Conservation (phyloP, 83 land plant species). For the Picea abies region DNA sequence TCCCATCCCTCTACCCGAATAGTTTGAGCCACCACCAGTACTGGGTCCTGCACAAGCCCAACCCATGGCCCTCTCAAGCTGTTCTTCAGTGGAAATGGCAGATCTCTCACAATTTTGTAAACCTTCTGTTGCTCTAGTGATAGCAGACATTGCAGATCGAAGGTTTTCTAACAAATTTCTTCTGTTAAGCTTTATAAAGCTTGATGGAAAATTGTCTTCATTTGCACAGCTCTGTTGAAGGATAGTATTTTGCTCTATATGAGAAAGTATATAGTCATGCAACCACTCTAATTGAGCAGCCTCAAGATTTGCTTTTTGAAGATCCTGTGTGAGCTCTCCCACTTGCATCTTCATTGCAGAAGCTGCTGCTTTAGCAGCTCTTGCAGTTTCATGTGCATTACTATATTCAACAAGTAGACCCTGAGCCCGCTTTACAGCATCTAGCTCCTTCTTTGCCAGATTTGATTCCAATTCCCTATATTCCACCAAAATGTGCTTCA, state of each 20-base stretch:
- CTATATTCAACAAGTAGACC: constrained; percentile 81
- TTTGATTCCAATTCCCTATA: constrained; percentile 38
- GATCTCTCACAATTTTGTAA: constrained; percentile 71
- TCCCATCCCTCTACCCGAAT: constrained; percentile 46
- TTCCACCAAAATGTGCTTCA: constrained; percentile 32
- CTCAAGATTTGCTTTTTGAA: constrained; percentile 67
- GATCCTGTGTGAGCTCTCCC: constrained; percentile 67
- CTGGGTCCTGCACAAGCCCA: constrained; percentile 94
- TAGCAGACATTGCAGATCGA: constrained; percentile 58
- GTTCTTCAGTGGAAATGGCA: constrained; percentile 80
- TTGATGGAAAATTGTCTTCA: constrained; percentile 43
- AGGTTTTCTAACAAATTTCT: constrained; percentile 64
- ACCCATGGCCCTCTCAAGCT: constrained; percentile 96
- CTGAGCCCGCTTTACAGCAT: constrained; percentile 48
- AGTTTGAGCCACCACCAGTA: constrained; percentile 32
- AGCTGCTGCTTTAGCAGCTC: constrained; percentile 77
- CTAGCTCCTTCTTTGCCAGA: constrained; percentile 44
- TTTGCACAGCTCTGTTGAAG: constrained; percentile 32
- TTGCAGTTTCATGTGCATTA: constrained; percentile 88
- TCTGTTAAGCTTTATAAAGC: constrained; percentile 61
- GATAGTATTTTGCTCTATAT: constrained; percentile 32
- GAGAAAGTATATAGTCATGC: constrained; percentile 45
- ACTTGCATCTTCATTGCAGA: constrained; percentile 67
- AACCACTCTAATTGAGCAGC: constrained; percentile 90
- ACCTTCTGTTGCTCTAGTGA: constrained; percentile 64